Evolutionary conservation across 2,329 filamentous ascomycete genomes (phyloP).

Genomic region (Aspergillus felis): DNA sequence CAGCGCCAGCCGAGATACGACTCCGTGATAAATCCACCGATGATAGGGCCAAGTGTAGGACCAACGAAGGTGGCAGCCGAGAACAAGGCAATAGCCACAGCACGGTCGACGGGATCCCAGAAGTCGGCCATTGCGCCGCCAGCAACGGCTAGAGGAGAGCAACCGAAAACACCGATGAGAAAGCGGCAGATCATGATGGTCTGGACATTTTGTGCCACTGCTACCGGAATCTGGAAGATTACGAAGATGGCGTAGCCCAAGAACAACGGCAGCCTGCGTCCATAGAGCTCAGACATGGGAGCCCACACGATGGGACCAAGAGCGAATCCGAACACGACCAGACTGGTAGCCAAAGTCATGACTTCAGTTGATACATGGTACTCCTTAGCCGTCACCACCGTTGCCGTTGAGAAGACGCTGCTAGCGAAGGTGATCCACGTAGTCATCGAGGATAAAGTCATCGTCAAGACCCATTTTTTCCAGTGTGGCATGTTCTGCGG

Average conservation of each 20-base stretch:
- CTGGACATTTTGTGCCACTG: slow-evolving; percentile 50
- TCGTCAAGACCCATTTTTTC: slow-evolving; percentile 41
- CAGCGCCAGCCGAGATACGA: slow-evolving; percentile 54
- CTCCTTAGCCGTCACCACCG: slow-evolving; percentile 36
- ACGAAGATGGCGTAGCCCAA: slow-evolving; percentile 47
- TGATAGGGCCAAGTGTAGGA: slow-evolving; percentile 45
- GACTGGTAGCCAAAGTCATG: slow-evolving; percentile 38
- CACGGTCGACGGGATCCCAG: slow-evolving; percentile 46
- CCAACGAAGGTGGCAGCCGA: slow-evolving; percentile 48
- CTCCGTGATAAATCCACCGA: slow-evolving; percentile 49
- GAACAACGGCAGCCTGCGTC: slow-evolving; percentile 48
- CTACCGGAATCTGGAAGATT: slow-evolving; percentile 55
- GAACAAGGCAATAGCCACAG: slow-evolving; percentile 44
- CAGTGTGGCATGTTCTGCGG: slow-evolving; percentile 28
- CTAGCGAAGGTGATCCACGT: slow-evolving; percentile 47
- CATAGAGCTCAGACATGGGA: slow-evolving; percentile 48
- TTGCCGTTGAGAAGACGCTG: slow-evolving; percentile 46
- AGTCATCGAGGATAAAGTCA: slow-evolving; percentile 28
- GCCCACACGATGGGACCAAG: slow-evolving; percentile 51
- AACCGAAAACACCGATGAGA: slow-evolving; percentile 51
- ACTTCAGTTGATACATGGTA: slow-evolving; percentile 43
- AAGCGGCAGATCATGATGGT: slow-evolving; percentile 55
- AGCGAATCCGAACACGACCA: slow-evolving; percentile 48
- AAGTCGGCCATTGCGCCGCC: slow-evolving; percentile 48
- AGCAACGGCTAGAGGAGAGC: slow-evolving; percentile 48